Conservation (phyloP, 352 stramenopile genomes). For the Globisporangium canariense region DNA sequence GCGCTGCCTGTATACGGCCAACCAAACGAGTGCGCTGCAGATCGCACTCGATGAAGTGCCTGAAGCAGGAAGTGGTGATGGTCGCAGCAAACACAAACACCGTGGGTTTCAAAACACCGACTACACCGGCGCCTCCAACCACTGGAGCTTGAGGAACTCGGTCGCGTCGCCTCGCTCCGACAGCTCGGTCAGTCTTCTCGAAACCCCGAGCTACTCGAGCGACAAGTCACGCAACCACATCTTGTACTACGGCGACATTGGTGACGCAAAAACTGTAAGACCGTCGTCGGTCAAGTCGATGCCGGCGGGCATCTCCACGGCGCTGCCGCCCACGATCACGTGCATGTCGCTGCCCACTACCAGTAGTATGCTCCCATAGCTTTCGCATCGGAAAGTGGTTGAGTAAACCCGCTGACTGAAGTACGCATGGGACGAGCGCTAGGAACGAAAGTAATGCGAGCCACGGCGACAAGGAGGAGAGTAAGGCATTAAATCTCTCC, state of each 20-base stretch:
- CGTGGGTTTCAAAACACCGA: neutral
- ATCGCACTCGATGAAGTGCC: slow-evolving; percentile 30
- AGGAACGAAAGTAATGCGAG: neutral
- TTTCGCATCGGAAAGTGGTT: too few species aligned
- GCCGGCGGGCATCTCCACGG: neutral
- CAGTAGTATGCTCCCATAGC: neutral
- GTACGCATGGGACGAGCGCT: neutral
- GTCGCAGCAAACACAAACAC: neutral
- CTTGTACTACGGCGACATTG: neutral
- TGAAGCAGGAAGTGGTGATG: neutral
- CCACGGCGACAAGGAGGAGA: neutral
- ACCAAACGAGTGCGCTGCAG: slow-evolving; percentile 25
- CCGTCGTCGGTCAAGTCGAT: neutral
- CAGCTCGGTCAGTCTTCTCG: slow-evolving; percentile 2
- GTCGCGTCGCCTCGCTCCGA: slow-evolving; percentile 3
- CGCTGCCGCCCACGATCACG: neutral
- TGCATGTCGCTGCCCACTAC: neutral
- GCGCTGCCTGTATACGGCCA: slow-evolving; percentile 13
- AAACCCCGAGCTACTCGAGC: neutral
- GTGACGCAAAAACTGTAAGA: neutral
- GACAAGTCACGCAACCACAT: neutral
- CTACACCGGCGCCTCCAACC: neutral
- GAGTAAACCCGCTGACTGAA: neutral
- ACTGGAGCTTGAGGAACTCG: slow-evolving; percentile 7
- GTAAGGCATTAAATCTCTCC: neutral